Evolutionary conservation across 331 rosid genomes (phyloP), one percentile per base, ranked within the genome.

Genomic region (Quercus phellos): DNA sequence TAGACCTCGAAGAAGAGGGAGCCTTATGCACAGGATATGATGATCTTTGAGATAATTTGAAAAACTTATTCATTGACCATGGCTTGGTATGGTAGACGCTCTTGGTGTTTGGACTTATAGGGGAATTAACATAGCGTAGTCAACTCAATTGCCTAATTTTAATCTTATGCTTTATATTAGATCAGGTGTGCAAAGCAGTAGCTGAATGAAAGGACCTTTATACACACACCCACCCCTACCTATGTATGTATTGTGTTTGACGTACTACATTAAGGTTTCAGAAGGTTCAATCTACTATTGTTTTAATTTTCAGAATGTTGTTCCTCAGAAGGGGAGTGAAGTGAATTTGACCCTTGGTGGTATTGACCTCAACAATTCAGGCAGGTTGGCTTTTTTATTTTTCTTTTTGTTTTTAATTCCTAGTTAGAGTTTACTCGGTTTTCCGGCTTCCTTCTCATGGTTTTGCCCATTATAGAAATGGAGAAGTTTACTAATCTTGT

Each of bases 361-460:
- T 82, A 95, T 93, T 80, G 99, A 95, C 76, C 98, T 95, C 96
- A 95, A 95, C 96, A 95, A 93, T 90, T 91, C 99, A 90, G 98
- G 98, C 94, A 95, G 99, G 99, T 95, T 88, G 89, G 98, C 91
- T 88, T 84, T 86, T 80, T 79, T 80, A 73, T 74, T 73, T 56
- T 26, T 80, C 56, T 77, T 82, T 78, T 72, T 73, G 53, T 22
- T 81, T 77, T 83, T 78, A 67, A 67, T 67, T 63, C 64, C 60
- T 72, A 60, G 71, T n/a, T n/a, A 29, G 38, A 34, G 19, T 66
- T 24, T 66, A 8, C 35, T 34, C 3, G 1, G 22, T 63, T 66
- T 73, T 46, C 17, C 77, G 22, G 55, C 55, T 80, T 42, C 70
- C 76, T 69, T 81, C 50, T 50, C 53, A n/a, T 19, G 77, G 38